phyloP scores from a whole-genome alignment of 805 yeast genomes.

The Myxozyma lipomycoides region DNA sequence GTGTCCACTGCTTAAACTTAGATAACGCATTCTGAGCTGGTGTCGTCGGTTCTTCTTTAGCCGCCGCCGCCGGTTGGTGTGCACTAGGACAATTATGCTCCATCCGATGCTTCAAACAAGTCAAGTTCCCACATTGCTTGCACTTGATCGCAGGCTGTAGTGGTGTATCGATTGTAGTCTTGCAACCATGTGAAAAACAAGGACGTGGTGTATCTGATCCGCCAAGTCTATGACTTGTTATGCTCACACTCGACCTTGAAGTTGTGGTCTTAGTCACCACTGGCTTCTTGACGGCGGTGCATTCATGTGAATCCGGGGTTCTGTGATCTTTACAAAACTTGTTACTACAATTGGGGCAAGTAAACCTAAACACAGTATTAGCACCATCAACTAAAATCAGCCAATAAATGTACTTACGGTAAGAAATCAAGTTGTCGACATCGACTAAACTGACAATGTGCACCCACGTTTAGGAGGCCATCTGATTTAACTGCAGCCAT shows the following conservation, averaged over 20 bases:
- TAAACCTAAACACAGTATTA: constrained; percentile 33
- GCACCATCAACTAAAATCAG: neutral
- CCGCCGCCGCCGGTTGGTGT: constrained; percentile 5
- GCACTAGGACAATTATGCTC: constrained; percentile 23
- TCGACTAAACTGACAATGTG: constrained; percentile 44
- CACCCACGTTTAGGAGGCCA: constrained; percentile 52
- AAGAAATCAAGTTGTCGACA: constrained; percentile 56
- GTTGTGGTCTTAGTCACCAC: neutral
- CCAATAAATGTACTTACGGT: constrained; percentile 37
- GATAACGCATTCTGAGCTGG: constrained; percentile 22
- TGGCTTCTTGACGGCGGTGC: constrained; percentile 20
- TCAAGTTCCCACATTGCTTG: constrained; percentile 48
- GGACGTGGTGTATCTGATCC: constrained; percentile 33
- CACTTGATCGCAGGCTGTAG: constrained; percentile 49
- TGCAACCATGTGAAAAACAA: constrained; percentile 12
- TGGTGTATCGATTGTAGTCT: constrained; percentile 26
- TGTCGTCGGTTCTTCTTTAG: constrained; percentile 3
- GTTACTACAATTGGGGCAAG: constrained; percentile 47
- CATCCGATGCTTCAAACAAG: constrained; percentile 33
- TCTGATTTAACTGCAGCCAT: constrained; percentile 4
- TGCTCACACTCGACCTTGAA: neutral
- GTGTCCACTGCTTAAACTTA: constrained; percentile 27
- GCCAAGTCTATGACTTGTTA: constrained; percentile 29
- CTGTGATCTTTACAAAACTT: constrained; percentile 53
- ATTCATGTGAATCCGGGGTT: constrained; percentile 37